phyloP scores from a whole-genome alignment of 1,284 basidiomycete species.

The Ustilago hordei region DNA sequence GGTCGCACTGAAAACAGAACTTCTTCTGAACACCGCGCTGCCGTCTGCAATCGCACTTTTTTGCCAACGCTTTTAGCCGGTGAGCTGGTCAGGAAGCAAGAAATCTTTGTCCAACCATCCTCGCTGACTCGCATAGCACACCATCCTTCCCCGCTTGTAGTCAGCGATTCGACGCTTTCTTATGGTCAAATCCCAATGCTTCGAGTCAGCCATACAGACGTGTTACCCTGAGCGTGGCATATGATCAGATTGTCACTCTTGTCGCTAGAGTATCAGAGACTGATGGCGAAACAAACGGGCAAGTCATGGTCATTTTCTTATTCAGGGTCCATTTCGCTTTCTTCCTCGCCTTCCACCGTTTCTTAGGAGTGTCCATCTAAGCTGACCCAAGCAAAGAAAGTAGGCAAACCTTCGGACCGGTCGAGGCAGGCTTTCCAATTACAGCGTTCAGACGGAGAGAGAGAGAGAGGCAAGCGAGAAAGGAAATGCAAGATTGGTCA shows the following conservation, averaged over 20 bases:
- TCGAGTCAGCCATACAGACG: not conserved
- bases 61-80: conserved; percentile 1
- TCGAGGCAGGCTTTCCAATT: conserved; percentile 13
- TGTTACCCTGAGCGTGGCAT: too few species aligned
- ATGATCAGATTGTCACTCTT: not conserved
- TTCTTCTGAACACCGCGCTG: not conserved
- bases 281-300: not conserved
- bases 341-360: conserved; percentile 2
- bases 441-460: not conserved
- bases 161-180: conserved; percentile 13
- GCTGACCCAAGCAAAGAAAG: conserved; percentile 11
- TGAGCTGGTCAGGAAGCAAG: conserved; percentile 44
- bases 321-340: conserved; percentile 24
- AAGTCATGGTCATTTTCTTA: conserved; percentile 9
- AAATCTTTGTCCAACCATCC: not conserved
- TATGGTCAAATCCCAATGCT: not conserved
- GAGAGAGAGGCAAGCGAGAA: not conserved
- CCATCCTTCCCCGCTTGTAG: conserved; percentile 17
- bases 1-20: not conserved
- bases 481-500: not conserved
- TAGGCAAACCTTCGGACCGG: conserved; percentile 20
- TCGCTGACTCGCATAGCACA: conserved; percentile 17
- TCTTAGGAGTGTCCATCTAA: conserved; percentile 24
- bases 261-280: not conserved
- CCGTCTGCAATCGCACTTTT: conserved; percentile 9